phyloP scores from a whole-genome alignment of 805 yeast genomes.

The Metschnikowia picachoensis region DNA sequence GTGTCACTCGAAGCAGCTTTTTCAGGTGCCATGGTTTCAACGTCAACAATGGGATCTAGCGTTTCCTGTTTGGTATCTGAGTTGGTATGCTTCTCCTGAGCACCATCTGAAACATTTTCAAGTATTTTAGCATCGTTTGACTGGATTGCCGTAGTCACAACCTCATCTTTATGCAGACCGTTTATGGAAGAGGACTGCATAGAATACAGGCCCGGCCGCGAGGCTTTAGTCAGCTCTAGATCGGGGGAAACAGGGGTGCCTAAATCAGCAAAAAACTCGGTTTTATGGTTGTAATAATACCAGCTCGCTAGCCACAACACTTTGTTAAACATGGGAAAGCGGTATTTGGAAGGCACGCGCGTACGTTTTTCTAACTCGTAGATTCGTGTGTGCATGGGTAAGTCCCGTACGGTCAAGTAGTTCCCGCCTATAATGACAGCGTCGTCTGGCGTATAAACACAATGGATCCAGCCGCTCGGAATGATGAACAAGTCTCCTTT shows the following conservation, averaged over 20 bases:
- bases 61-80: too few species aligned
- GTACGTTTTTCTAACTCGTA: slow-evolving; percentile 62
- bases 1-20: background rate
- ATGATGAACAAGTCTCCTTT: slow-evolving; percentile 75
- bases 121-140: too few species aligned
- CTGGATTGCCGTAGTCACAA: background rate
- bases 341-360: slow-evolving; percentile 68
- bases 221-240: background rate
- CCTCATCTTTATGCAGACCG: background rate
- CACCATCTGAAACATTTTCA: too few species aligned
- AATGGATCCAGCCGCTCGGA: slow-evolving; percentile 93
- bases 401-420: slow-evolving; percentile 62
- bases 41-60: background rate
- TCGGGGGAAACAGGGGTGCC: background rate
- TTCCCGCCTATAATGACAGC: slow-evolving; percentile 87
- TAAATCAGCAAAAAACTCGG: slow-evolving; percentile 18
- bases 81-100: too few species aligned
- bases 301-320: slow-evolving; percentile 67
- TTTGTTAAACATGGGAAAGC: slow-evolving; percentile 72
- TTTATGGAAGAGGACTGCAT: background rate
- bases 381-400: slow-evolving; percentile 60
- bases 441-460: slow-evolving; percentile 80
- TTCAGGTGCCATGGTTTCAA: background rate
- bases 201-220: background rate
- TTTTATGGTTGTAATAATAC: slow-evolving; percentile 28